Evolutionary conservation across 805 yeast species (phyloP).

Genomic region (Metschnikowia orientalis): DNA sequence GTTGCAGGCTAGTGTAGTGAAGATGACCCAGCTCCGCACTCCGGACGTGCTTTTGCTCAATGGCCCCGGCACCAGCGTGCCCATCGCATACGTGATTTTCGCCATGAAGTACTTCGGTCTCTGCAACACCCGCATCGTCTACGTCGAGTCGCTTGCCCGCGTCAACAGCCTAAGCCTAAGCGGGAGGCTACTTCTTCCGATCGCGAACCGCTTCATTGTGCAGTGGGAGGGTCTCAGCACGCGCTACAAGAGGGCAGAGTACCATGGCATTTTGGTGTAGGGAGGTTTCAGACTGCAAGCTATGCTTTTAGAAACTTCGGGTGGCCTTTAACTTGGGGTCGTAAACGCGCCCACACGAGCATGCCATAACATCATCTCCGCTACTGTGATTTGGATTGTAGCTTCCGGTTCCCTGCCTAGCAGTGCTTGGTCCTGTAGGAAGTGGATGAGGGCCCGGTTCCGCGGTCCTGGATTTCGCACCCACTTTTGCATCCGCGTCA

Average conservation of each 20-base stretch:
- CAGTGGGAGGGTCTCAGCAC: conserved; percentile 74
- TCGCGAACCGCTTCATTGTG: conserved; percentile 75
- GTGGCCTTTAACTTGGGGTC: too few species aligned
- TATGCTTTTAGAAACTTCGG: too few species aligned
- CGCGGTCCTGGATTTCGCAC: conserved; percentile 5
- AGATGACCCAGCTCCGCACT: conserved; percentile 25
- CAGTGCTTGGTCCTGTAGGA: too few species aligned
- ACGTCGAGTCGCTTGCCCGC: conserved; percentile 84
- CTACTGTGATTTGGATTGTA: too few species aligned
- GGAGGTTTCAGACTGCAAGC: too few species aligned
- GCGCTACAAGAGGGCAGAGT: conserved; percentile 60
- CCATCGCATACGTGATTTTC: conserved; percentile 58
- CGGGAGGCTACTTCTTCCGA: conserved; percentile 65
- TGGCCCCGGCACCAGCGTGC: conserved; percentile 83
- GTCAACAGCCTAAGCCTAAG: conserved; percentile 71
- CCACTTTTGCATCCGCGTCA: conserved; percentile 11
- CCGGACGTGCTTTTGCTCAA: conserved; percentile 53
- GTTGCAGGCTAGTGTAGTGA: conserved; percentile 23
- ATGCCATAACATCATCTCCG: too few species aligned
- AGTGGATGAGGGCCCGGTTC: too few species aligned
- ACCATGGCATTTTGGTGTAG: conserved; percentile 66
- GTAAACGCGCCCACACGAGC: too few species aligned
- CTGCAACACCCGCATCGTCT: conserved; percentile 56
- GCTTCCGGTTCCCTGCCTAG: too few species aligned
- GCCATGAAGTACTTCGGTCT: conserved; percentile 45